Base-by-base conservation (phyloP, 768 basidiomycete genomes). In the Podaxis rugospora region DNA sequence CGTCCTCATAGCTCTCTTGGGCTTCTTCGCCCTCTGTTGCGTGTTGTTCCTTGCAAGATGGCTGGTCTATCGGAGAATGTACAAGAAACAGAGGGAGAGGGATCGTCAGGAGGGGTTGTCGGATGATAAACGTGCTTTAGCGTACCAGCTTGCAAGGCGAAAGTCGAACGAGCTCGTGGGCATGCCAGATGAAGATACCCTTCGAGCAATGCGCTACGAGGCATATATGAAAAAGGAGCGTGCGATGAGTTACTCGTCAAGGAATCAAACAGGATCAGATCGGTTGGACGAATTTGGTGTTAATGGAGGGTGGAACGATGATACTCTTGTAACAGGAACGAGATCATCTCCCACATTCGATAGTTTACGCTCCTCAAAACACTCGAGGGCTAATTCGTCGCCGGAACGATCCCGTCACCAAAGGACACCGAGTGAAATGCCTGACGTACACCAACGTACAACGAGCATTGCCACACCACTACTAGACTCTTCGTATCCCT, bases 1-100 rank as follows among this genome's bases (percentile, higher is more conserved):
- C 54, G 82, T 89, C 4, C 76, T 91, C 23, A 74, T 90, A 36
- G 83, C 79, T 2, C 74, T 92, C 9, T 61, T 81, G 0, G 76
- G 81, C 0, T 85, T 90, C 72, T 80, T 90, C 56, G 83, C 65
- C 11, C 67, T 87, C 1, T 87, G 84, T 57, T 66, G 79, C 11
- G 64, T 68, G 3, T 71, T 90, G 25, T 90, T 90, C 65, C 77
- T 71, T 0, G 13, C 82, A 44, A 74, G 88, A 37, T 89, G 82
- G 78, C 71, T 81, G 57, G 35, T 83, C 49, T 70, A 75, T 23
- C 74, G 80, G 54, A 74, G 79, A 58, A 67, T 71, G 61, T 76
- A 71, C 63, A 64, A 68, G 46, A 55, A 63, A 23, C 63, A 55
- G 46, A 60, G 49, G 54, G 59, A 27, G 50, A 52, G 2, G 40